Base-by-base conservation (phyloP, 768 basidiomycete species). In the Auriscalpium vulgare region DNA sequence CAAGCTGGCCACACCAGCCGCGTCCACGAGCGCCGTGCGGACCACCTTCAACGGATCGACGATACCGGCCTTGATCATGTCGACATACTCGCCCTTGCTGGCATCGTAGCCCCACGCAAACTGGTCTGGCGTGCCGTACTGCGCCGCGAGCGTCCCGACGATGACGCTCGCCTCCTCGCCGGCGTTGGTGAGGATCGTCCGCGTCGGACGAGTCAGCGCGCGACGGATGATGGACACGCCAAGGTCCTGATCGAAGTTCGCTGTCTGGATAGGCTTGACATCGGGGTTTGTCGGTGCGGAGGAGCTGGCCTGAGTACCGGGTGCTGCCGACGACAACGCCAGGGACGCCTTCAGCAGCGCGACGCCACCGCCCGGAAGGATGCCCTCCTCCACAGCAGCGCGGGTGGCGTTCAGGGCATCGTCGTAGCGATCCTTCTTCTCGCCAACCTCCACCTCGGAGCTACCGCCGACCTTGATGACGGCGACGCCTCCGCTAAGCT, bases 351-450 rank as follows among this genome's bases (percentile, higher is more conserved):
- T 92, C 67, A 97, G 82, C 21, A 97, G 82, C 29, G 95, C 95
- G 36, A 91, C 85, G 70, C 95, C 95, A 66, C 95, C 95, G 46
- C 95, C 95, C 52, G 95, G 95, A 37, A 98, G 87, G 66, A 97
- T 97, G 68, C 95, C 95, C 72, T 99, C 95, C 74, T 97, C 95
- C 35, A 98, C 95, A 47, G 95, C 94, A 23, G 95, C 95, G 43
- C 95, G 88, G 4, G 95, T 98, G n/a, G 95, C 94, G 70, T 97
- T 97, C 48, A 97, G 79, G 1, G 95, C 95, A 67, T 95, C 93
- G 63, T 97, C 95, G 67, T 97, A 97, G 38, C 95, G 81, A 70
- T 98, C 95, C 84, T 98, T 97, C 91, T 97, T 98, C 82, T 98
- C 95, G 8, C 95, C 81, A 58, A 98, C 95, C 74, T 97, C 95